Conservation (phyloP, 495 filamentous ascomycete genomes). For the Annulohypoxylon bovei region DNA sequence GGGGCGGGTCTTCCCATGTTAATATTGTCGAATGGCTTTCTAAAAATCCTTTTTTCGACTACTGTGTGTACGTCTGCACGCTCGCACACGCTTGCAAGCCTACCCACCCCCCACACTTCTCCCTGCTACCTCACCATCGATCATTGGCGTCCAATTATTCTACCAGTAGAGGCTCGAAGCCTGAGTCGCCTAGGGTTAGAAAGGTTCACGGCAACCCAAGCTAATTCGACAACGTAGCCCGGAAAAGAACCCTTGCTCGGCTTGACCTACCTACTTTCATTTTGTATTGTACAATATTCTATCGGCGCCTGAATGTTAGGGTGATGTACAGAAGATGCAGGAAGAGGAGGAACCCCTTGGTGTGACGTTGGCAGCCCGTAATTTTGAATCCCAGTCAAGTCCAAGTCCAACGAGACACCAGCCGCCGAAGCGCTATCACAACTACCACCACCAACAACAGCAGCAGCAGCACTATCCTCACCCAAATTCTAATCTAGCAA, state of each 20-base stretch:
- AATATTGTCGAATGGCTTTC: slow-evolving; percentile 39
- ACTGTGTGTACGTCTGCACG: slow-evolving; percentile 14
- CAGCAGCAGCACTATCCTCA: slow-evolving; percentile 27
- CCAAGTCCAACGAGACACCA: slow-evolving; percentile 38
- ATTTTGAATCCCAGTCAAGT: slow-evolving; percentile 46
- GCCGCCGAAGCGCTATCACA: slow-evolving; percentile 41
- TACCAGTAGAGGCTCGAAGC: slow-evolving; percentile 31
- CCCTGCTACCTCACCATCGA: slow-evolving; percentile 39
- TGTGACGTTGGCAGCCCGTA: slow-evolving; percentile 48
- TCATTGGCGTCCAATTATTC: slow-evolving; percentile 41
- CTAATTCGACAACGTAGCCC: slow-evolving; percentile 45
- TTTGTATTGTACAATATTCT: slow-evolving; percentile 30
- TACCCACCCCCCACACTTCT: slow-evolving; percentile 38
- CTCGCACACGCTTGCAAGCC: slow-evolving; percentile 14
- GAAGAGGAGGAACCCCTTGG: slow-evolving; percentile 51
- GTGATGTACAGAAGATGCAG: slow-evolving; percentile 46
- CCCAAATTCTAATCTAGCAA: slow-evolving; percentile 22
- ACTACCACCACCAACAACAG: slow-evolving; percentile 34
- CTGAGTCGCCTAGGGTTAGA: slow-evolving; percentile 31
- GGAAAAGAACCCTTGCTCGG: slow-evolving; percentile 39
- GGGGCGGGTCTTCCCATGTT: slow-evolving; percentile 36
- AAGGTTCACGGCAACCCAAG: slow-evolving; percentile 32
- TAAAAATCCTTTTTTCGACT: slow-evolving; percentile 24
- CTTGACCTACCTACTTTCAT: slow-evolving; percentile 36
- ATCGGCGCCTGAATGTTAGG: slow-evolving; percentile 42